Evolutionary conservation across 139 green algal genomes (phyloP), one percentile per base, ranked within the genome.

Genomic region (Microglena sp.): DNA sequence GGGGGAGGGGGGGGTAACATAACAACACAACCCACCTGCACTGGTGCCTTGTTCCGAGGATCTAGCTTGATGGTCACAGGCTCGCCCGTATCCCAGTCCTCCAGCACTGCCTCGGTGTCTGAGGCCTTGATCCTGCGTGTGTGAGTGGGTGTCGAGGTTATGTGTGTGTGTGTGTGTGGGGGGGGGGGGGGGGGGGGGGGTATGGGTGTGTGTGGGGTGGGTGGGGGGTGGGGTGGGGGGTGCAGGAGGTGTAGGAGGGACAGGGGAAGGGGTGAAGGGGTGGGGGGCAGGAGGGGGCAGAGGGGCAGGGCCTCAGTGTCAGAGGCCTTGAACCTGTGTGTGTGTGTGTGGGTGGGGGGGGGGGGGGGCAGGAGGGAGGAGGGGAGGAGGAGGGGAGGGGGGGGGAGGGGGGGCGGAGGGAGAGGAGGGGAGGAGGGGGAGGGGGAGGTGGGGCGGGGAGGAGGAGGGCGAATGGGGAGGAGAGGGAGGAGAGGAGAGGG

Each of bases 61-160:
- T 90, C 86, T 40, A 94, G 77, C 18, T 64, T 3, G 5, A 94
- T 31, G 0, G 35, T 74, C 2, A 87, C 55, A 1, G 54, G n/a
- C 61, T 80, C 55, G 1, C 87, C 86, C 0, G 79, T 90, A n/a
- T 92, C 84, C 89, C 89, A 96, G 73, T 92, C 84, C 67, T 92
- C 84, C 8, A 81, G 82, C 29, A 80, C 62, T 32, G 89, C 28
- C 11, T 67, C 32, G 1, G 26, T 32, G 1, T 62, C 68, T 2
- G 72, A 74, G 2, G 57, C 5, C 22, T n/a, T 18, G 15, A 73
- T 74, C 65, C 40, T 69, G 44, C 18, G 40, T 50, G 40, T 50
- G 40, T 50, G 40, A 24, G 40, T 50, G 40, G 11, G 15, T 50
- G 40, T 18, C 11, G 40, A 50, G 40, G 40, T 50, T 50, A 18